Evolutionary conservation across 2,329 filamentous ascomycete genomes (phyloP).

Genomic region (Cladobotryum mycophilum): DNA sequence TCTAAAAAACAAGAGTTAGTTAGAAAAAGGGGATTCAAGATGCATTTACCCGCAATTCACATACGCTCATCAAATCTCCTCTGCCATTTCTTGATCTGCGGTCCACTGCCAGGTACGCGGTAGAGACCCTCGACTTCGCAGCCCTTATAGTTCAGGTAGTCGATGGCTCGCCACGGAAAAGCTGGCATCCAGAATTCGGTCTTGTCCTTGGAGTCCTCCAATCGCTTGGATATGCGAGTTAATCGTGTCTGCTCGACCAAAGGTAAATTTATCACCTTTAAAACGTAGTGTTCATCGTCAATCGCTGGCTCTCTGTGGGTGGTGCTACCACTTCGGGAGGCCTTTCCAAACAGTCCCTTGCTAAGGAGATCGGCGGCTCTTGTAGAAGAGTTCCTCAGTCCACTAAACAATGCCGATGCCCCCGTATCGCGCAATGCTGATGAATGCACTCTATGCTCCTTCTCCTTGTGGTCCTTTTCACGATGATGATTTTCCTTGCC

Average conservation of each 20-base stretch:
- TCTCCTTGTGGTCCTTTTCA: slow-evolving; percentile 39
- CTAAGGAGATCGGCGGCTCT: slow-evolving; percentile 75
- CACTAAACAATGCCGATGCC: slow-evolving; percentile 61
- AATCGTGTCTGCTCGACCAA: slow-evolving; percentile 83
- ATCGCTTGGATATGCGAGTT: slow-evolving; percentile 82
- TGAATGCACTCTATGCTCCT: slow-evolving; percentile 41
- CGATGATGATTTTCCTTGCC: slow-evolving; percentile 38
- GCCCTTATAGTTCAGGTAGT: slow-evolving; percentile 91
- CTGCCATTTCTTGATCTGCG: slow-evolving; percentile 90
- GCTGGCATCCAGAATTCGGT: slow-evolving; percentile 99
- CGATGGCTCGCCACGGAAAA: slow-evolving; percentile 90
- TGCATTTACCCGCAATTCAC: slow-evolving; percentile 13
- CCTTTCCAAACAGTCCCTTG: slow-evolving; percentile 77
- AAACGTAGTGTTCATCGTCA: slow-evolving; percentile 76
- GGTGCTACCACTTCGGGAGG: slow-evolving; percentile 64
- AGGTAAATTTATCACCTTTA: slow-evolving; percentile 79
- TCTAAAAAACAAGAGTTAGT: slow-evolving; percentile 42
- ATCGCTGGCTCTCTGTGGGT: slow-evolving; percentile 58
- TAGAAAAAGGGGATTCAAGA: slow-evolving; percentile 1
- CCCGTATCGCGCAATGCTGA: slow-evolving; percentile 57
- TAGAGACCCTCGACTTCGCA: slow-evolving; percentile 93
- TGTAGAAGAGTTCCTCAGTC: slow-evolving; percentile 64
- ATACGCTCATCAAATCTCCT: slow-evolving; percentile 79
- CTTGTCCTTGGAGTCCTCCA: slow-evolving; percentile 86
- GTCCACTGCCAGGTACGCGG: slow-evolving; percentile 82